Base-by-base conservation (phyloP, 2,329 filamentous ascomycete species). In the Fusarium floridanum region DNA sequence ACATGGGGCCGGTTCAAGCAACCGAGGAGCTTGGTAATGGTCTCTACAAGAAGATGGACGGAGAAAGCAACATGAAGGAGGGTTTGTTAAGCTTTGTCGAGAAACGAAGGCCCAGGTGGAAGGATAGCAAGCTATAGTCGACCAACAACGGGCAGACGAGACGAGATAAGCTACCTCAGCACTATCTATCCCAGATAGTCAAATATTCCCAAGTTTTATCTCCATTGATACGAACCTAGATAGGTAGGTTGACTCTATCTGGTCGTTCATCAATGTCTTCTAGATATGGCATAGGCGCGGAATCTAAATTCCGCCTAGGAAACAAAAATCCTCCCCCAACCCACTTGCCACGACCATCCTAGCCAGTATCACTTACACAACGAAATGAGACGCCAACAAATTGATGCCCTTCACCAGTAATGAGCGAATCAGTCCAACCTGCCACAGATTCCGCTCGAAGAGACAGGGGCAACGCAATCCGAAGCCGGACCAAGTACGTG, bases 71-170 rank as follows among this genome's bases (percentile, higher is more conserved):
- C 81, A 90, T 94, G 80, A 86, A 87, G 45, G 92, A 94, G 82
- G 93, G 93, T 0, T 84, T 95, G 22, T 86, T 79, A 80, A 92
- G 92, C 59, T 95, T 95, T 83, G 89, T 91, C 10, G 92, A 94
- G 85, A 93, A 91, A 85, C 86, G 91, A 78, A 87, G 89, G 82
- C 90, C 92, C 1, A 83, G 82, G 45, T 94, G 92, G 92, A 87
- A 85, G 70, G 84, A 88, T 61, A 90, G 88, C 29, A 27, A 29
- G 12, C 48, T 20, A 29, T 32, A 41, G 37, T 20, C 37, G n/a
- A 10, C 37, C 9, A 41, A 41, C 17, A 5, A 11, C 37, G 2
- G 10, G 4, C 37, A 41, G 10, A 10, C 17, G 17, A 41, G 9
- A 11, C 37, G 9, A 41, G 17, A 41, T 41, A 41, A n/a, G 37